A percentile compares a stretch with the other conserved stretches of the same genome.
Evolutionary conservation across 768 basidiomycete genomes (phyloP).

Genomic region (Candolleomyces aberdarensis): DNA sequence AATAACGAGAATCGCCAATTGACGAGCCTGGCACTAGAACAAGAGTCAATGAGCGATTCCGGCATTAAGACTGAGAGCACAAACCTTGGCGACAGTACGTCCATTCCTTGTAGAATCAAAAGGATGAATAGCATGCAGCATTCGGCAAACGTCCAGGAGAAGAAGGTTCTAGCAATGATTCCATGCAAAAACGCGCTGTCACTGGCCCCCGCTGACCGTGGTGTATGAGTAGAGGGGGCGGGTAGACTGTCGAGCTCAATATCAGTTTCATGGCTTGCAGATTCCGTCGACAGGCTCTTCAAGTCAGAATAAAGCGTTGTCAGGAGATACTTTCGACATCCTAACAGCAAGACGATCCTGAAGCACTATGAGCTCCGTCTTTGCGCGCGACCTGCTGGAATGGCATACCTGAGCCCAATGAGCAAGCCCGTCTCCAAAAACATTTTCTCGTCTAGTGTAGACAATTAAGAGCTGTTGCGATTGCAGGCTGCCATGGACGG

Average conservation of each 20-base stretch:
- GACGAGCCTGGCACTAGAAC: conserved; percentile 52
- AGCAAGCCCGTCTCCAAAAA: neutral
- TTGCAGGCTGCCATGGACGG: too few relatives aligned
- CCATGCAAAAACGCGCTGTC: conserved; percentile 44
- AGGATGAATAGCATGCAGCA: conserved; percentile 69
- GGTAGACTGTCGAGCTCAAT: conserved; percentile 41
- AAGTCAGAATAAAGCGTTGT: conserved; percentile 60
- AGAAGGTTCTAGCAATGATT: conserved; percentile 51
- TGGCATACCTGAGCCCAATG: neutral
- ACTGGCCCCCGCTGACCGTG: conserved; percentile 14
- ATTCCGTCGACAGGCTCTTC: conserved; percentile 8
- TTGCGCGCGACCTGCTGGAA: too few relatives aligned
- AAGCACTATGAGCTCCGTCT: neutral
- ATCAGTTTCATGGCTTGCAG: conserved; percentile 14
- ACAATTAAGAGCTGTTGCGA: too few relatives aligned
- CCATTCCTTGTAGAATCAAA: conserved; percentile 66
- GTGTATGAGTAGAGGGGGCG: conserved; percentile 29
- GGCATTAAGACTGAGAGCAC: conserved; percentile 14
- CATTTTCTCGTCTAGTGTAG: neutral
- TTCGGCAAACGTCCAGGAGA: conserved; percentile 73
- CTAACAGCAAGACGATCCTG: conserved; percentile 52
- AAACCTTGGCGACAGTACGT: conserved; percentile 52
- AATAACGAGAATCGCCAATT: conserved; percentile 70
- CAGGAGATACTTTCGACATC: conserved; percentile 58
- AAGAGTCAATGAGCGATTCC: neutral